Conservation (phyloP, 176 grass and related monocot genomes). For the maize (Zea mays) region Zm-B73-REFERENCE-NAM-5.0 NC_050100.1:24137501-24138000, state of each 20-base stretch:
- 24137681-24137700: neutral
- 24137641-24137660: neutral
- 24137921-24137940: constrained; percentile 77
- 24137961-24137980: constrained; percentile 48
- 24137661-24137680: neutral
- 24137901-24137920: constrained; percentile 77
- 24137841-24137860: constrained; percentile 54
- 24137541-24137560: neutral
- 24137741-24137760: neutral
- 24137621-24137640: neutral
- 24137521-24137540: constrained; percentile 42
- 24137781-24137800: constrained; percentile 47
- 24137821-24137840: constrained; percentile 46
- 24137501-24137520: constrained; percentile 19
- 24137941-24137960: constrained; percentile 60
- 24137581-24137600: constrained; percentile 26
- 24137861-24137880: constrained; percentile 64
- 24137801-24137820: constrained; percentile 63
- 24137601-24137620: neutral
- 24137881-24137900: constrained; percentile 59
- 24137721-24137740: neutral
- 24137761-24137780: constrained; percentile 30
- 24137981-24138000: constrained; percentile 61
- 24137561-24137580: neutral
- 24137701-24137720: neutral